Evolutionary conservation across 225 moss, liverwort and hornwort genomes (phyloP).

Genomic region (Neckera pumila): DNA sequence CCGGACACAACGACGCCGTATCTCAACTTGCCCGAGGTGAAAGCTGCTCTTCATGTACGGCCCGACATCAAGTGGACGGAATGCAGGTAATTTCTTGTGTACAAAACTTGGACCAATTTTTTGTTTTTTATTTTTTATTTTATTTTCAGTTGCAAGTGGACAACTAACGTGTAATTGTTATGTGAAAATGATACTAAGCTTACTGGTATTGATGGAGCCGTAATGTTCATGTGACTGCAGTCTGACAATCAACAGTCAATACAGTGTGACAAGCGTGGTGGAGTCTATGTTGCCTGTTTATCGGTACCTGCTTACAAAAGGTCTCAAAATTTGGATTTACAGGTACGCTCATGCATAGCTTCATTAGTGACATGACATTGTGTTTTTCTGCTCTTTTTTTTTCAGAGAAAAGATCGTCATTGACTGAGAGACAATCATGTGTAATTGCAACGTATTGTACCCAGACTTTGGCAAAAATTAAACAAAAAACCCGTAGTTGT

Average conservation of each 20-base stretch:
- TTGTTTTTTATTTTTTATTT: too few relatives aligned
- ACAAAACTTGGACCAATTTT: background rate
- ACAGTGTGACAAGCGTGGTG: conserved; percentile 53
- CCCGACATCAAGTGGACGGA: conserved; percentile 34
- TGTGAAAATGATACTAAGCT: too few relatives aligned
- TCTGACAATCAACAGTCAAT: conserved; percentile 41
- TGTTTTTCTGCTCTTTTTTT: background rate
- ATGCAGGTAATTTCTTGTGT: conserved; percentile 34
- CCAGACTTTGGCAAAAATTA: background rate
- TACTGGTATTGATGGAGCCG: background rate
- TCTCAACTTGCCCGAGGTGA: conserved; percentile 55
- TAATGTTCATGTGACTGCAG: conserved; percentile 23
- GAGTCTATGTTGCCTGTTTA: conserved; percentile 82
- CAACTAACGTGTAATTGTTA: background rate
- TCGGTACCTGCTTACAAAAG: conserved; percentile 36
- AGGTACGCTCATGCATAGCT: conserved; percentile 9
- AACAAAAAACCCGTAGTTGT: too few relatives aligned
- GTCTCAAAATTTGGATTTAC: conserved; percentile 77
- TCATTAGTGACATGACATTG: background rate
- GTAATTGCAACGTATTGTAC: background rate
- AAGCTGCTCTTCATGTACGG: conserved; percentile 54
- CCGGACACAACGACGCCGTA: conserved; percentile 54
- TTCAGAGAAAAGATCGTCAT: background rate
- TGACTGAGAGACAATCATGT: too few relatives aligned
- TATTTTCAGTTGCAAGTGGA: too few relatives aligned